phyloP scores from a whole-genome alignment of 1,284 basidiomycete genomes.

The Naganishia albida region DNA sequence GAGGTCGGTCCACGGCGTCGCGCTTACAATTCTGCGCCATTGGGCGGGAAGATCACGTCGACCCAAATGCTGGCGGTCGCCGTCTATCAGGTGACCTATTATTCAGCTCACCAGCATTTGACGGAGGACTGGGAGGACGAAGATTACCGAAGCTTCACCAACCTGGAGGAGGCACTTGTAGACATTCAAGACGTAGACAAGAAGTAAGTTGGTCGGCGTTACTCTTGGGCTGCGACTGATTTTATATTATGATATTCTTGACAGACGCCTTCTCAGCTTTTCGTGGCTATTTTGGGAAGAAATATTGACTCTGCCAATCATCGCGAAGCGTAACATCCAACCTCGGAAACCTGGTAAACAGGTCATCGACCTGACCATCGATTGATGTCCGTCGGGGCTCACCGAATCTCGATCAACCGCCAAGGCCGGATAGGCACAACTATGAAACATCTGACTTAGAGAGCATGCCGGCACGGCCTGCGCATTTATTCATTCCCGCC shows the following conservation, averaged over 20 bases:
- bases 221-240: neutral
- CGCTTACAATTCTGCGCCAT: conserved; percentile 28
- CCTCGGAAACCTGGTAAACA: conserved; percentile 1
- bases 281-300: conserved; percentile 50
- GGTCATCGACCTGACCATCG: conserved; percentile 13
- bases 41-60: conserved; percentile 26
- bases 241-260: neutral
- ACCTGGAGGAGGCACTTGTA: conserved; percentile 32
- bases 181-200: conserved; percentile 39
- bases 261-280: conserved; percentile 48
- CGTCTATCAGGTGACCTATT: conserved; percentile 41
- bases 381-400: neutral
- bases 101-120: conserved; percentile 27
- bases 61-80: conserved; percentile 39
- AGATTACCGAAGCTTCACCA: conserved; percentile 11
- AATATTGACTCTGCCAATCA: conserved; percentile 41
- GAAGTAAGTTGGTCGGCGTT: neutral
- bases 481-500: too few relatives aligned
- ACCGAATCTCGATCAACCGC: too few relatives aligned
- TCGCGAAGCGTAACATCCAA: conserved; percentile 10
- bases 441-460: too few relatives aligned
- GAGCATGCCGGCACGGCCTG: too few relatives aligned
- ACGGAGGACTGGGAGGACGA: conserved; percentile 28
- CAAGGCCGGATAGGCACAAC: too few relatives aligned
- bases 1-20: conserved; percentile 4